A percentile compares a stretch with the other conserved stretches of the same genome.
Evolutionary conservation across 1,284 basidiomycete species (phyloP).

Genomic region (Microbotryum intermedium): DNA sequence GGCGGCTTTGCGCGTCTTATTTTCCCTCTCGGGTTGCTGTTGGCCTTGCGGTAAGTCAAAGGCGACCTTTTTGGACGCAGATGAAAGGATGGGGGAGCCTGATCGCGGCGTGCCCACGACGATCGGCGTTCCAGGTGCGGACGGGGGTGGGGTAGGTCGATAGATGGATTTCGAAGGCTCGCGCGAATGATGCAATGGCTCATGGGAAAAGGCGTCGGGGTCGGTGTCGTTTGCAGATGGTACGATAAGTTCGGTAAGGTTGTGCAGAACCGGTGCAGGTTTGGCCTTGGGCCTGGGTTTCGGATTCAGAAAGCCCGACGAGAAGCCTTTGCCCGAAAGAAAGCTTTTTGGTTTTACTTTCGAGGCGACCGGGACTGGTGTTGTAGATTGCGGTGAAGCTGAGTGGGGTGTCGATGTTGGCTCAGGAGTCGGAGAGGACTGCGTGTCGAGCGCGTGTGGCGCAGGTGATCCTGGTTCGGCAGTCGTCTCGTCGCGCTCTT

Average conservation of each 20-base stretch:
- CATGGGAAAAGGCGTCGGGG: not conserved
- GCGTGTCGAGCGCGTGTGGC: no score
- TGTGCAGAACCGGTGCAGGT: not conserved
- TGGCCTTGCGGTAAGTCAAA: conserved; percentile 7
- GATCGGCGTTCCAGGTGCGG: conserved; percentile 8
- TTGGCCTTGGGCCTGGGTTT: conserved; percentile 12
- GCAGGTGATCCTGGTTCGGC: not conserved
- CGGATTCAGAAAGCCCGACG: conserved; percentile 19
- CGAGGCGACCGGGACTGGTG: not conserved
- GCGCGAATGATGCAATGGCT: conserved; percentile 3
- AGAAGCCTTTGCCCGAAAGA: conserved; percentile 13
- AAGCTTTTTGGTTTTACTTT: not conserved
- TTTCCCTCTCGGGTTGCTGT: not conserved
- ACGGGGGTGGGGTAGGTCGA: conserved; percentile 10
- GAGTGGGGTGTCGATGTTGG: no score
- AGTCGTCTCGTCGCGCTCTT: conserved; percentile 5
- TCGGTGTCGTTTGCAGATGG: not conserved
- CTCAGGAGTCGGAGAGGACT: no score
- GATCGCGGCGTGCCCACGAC: not conserved
- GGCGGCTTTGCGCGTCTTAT: conserved; percentile 1
- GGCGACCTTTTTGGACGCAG: conserved; percentile 7
- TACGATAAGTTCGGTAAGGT: not conserved
- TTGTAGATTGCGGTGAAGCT: not conserved
- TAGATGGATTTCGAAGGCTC: conserved; percentile 21
- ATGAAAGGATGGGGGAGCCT: not conserved